phyloP scores from a whole-genome alignment of 2,329 filamentous ascomycete genomes.

The Onygenales sp. region DNA sequence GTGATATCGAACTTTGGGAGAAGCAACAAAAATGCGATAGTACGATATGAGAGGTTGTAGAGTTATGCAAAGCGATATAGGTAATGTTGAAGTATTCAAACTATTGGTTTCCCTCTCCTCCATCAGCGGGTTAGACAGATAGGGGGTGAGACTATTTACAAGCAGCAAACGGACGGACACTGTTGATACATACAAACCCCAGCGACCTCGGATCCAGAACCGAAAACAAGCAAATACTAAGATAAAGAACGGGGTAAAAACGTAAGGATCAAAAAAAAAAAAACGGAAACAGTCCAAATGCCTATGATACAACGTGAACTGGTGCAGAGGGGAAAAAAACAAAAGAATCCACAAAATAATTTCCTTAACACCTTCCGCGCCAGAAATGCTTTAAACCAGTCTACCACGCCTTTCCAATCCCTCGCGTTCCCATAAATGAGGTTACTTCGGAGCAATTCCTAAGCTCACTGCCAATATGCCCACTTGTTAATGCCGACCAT shows the following conservation, averaged over 20 bases:
- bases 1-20: neutral
- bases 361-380: neutral
- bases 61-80: neutral
- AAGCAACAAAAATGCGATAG: neutral
- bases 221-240: too few relatives aligned
- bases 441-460: too few relatives aligned
- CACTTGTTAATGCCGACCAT: neutral
- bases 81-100: neutral
- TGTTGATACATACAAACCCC: too few relatives aligned
- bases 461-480: too few relatives aligned
- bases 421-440: neutral
- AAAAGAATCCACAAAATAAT: neutral
- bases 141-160: too few relatives aligned
- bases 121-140: too few relatives aligned
- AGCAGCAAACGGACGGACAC: too few relatives aligned
- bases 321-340: neutral
- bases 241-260: too few relatives aligned
- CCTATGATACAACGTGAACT: neutral
- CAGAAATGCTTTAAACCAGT: neutral
- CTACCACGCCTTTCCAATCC: neutral
- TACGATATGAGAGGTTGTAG: neutral
- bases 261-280: too few relatives aligned
- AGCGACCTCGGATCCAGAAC: too few relatives aligned
- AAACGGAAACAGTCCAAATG: too few relatives aligned
- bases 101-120: neutral